Percentiles rank a stretch among this genome's conserved stretches.
Conservation (phyloP, 768 basidiomycete genomes). For the Roridomyces roridus region DNA sequence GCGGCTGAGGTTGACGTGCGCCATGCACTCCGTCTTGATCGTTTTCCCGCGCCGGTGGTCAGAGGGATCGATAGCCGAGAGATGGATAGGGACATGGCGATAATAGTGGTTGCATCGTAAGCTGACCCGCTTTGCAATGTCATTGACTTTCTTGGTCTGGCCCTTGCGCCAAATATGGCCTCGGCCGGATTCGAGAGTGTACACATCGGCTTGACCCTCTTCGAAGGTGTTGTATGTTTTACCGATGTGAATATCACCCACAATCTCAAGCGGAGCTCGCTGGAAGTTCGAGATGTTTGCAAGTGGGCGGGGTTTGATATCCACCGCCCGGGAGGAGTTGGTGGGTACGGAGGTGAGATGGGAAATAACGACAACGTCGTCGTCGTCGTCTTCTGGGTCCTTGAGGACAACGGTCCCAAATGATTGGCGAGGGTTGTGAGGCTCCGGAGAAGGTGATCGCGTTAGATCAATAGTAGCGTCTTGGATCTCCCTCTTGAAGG, state of each 20-base stretch:
- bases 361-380: background rate
- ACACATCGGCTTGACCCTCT: slow-evolving; percentile 15
- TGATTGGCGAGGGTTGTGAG: too few species aligned
- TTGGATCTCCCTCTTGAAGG: too few species aligned
- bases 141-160: slow-evolving; percentile 17
- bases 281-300: slow-evolving; percentile 17
- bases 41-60: slow-evolving; percentile 23
- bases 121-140: slow-evolving; percentile 14
- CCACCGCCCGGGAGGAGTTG: background rate
- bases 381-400: background rate
- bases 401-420: background rate
- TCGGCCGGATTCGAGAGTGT: slow-evolving; percentile 9
- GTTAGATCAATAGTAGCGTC: slow-evolving; percentile 4
- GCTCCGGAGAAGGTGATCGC: background rate
- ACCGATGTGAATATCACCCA: background rate
- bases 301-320: background rate
- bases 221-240: slow-evolving; percentile 6
- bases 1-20: slow-evolving; percentile 30
- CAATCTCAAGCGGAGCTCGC: slow-evolving; percentile 1
- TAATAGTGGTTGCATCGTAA: slow-evolving; percentile 28
- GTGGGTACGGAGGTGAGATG: background rate
- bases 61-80: slow-evolving; percentile 25
- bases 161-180: slow-evolving; percentile 27
- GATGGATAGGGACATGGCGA: background rate
- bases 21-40: slow-evolving; percentile 26